Conservation (phyloP, 2,329 filamentous ascomycete species). For the Plenodomus tracheiphilus region DNA sequence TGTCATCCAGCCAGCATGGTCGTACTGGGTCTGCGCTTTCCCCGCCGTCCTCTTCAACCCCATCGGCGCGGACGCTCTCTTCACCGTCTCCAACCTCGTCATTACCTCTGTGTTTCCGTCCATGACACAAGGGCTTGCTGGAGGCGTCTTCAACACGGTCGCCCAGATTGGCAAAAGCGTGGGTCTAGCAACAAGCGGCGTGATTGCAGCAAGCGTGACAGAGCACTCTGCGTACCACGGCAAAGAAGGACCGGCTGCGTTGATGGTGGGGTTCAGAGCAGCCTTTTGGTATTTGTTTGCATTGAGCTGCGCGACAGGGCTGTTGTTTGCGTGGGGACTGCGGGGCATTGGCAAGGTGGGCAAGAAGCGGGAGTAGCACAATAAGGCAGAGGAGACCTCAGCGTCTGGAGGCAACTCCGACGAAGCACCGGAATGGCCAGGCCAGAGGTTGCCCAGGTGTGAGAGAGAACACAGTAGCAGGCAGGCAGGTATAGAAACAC, state of each 20-base stretch:
- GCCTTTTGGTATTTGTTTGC: conserved; percentile 51
- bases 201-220: conserved; percentile 42
- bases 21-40: conserved; percentile 54
- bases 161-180: conserved; percentile 49
- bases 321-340: conserved; percentile 46
- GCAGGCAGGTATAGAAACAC: too few species aligned
- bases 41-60: conserved; percentile 50
- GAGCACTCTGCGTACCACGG: conserved; percentile 21
- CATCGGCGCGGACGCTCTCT: conserved; percentile 50
- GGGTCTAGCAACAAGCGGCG: conserved; percentile 44
- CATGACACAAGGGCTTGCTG: conserved; percentile 49
- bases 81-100: conserved; percentile 49
- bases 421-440: too few species aligned
- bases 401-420: too few species aligned
- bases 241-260: conserved; percentile 38
- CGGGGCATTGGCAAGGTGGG: conserved; percentile 51
- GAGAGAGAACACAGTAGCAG: not conserved
- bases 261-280: conserved; percentile 49
- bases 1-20: conserved; percentile 49
- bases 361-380: conserved; percentile 46
- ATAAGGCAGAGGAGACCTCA: not conserved
- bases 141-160: conserved; percentile 52
- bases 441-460: too few species aligned
- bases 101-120: conserved; percentile 49
- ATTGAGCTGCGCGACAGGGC: conserved; percentile 30